Percentiles rank a stretch among this genome's conserved stretches.
These are phyloP conservation scores for Acacia confusa DNA, from an alignment of 306 rosid species.

Conservation along the genomic window DNA sequence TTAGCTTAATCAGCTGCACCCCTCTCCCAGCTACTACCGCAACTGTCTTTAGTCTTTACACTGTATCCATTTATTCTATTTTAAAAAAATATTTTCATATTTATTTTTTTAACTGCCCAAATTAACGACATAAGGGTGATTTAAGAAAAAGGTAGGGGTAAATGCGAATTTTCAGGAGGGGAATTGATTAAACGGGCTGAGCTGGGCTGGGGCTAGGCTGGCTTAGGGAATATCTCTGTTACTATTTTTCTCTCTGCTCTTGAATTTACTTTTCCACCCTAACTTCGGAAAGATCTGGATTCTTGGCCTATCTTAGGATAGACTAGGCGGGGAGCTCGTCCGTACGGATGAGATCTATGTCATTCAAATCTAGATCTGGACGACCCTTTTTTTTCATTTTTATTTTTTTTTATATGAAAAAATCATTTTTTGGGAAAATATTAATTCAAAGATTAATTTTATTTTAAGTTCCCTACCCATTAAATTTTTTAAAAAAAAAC, in stretches of 20 bases:
- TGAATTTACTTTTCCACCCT: background rate
- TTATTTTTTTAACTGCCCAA: background rate
- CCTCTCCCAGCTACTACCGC: constrained; percentile 21
- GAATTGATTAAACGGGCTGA: background rate
- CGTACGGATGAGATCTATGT: no score
- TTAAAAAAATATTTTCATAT: background rate
- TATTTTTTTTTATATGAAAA: no score
- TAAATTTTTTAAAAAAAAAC: no score
- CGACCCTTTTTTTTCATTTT: no score
- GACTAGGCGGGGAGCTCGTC: no score
- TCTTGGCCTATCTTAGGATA: no score
- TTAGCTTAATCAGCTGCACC: constrained; percentile 35
- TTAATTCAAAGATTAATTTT: no score
- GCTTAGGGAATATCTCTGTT: background rate
- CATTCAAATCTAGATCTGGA: no score
- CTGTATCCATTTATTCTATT: background rate
- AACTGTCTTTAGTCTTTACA: background rate
- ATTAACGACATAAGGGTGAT: constrained; percentile 15
- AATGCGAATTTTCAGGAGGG: constrained; percentile 19
- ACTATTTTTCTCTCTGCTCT: background rate
- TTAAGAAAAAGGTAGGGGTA: constrained; percentile 13
- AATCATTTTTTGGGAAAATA: no score
- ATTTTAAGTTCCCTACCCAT: no score
- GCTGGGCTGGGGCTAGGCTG: constrained; percentile 21
- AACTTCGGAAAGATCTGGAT: no score